phyloP scores from a whole-genome alignment of 768 basidiomycete genomes.

The Hirschioporus abietinus region DNA sequence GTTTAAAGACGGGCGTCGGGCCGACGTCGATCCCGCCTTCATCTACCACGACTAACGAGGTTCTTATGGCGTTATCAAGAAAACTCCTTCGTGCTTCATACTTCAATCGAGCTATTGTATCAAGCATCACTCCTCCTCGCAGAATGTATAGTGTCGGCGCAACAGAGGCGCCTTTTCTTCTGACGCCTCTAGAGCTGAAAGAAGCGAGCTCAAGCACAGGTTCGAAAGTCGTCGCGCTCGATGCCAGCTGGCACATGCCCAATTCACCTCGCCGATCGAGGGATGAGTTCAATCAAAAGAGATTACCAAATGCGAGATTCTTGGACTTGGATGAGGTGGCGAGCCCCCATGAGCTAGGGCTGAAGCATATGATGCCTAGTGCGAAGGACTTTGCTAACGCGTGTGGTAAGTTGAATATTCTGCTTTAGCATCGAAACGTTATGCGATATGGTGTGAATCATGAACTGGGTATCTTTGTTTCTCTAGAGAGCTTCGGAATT shows the following conservation, averaged over 20 bases:
- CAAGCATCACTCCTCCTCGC: not conserved
- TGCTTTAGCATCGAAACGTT: not conserved
- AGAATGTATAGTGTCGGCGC: not conserved
- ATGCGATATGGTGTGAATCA: no score
- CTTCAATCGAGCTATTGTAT: no score
- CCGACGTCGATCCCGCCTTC: conserved; percentile 21
- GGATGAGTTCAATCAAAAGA: conserved; percentile 62
- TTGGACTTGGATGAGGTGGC: conserved; percentile 80
- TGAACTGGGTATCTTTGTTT: conserved; percentile 3
- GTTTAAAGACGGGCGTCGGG: conserved; percentile 7
- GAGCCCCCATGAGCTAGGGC: conserved; percentile 64
- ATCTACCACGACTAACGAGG: conserved; percentile 1
- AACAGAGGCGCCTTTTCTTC: conserved; percentile 23
- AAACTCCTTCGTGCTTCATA: not conserved
- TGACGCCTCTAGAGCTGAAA: conserved; percentile 27
- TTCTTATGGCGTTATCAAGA: not conserved
- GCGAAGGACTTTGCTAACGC: conserved; percentile 65
- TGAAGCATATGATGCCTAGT: conserved; percentile 94
- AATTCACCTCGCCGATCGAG: conserved; percentile 64
- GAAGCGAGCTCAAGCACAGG: conserved; percentile 18
- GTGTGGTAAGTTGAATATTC: conserved; percentile 55
- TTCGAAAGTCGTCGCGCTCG: conserved; percentile 45
- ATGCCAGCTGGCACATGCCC: conserved; percentile 95
- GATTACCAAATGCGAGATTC: conserved; percentile 68
- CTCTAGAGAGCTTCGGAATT: conserved; percentile 66